phyloP scores from a whole-genome alignment of 1,139 yeast species.

The Geotrichum restrictum region DNA sequence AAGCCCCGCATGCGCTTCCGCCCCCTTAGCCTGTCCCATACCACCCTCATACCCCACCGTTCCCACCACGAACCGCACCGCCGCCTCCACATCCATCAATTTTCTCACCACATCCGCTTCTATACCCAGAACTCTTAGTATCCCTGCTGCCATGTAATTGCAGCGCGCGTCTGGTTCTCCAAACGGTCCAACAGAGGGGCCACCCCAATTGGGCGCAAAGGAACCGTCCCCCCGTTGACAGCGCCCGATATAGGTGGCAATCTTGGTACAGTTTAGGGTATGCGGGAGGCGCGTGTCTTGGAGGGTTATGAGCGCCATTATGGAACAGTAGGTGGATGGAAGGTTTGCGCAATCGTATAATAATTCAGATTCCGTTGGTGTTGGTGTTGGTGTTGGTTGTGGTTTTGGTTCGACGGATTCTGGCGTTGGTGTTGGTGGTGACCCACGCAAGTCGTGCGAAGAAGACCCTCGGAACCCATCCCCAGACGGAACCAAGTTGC shows the following conservation, averaged over 20 bases:
- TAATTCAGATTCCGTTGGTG: too few species aligned
- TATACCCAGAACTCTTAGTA: slow-evolving; percentile 52
- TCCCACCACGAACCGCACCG: slow-evolving; percentile 22
- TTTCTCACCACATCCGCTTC: slow-evolving; percentile 25
- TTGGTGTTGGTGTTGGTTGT: too few species aligned
- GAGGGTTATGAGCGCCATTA: slow-evolving; percentile 45
- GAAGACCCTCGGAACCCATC: slow-evolving; percentile 56
- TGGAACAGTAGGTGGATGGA: slow-evolving; percentile 55
- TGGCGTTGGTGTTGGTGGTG: too few species aligned
- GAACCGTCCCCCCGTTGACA: slow-evolving; percentile 61
- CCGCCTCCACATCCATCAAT: slow-evolving; percentile 19
- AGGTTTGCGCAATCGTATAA: slow-evolving; percentile 63
- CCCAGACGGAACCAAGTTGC: slow-evolving; percentile 43
- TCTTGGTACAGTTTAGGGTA: slow-evolving; percentile 44
- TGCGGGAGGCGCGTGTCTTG: slow-evolving; percentile 41
- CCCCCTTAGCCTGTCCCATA: slow-evolving; percentile 45
- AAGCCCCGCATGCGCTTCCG: slow-evolving; percentile 84
- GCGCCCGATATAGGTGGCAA: slow-evolving; percentile 48
- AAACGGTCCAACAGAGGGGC: slow-evolving; percentile 39
- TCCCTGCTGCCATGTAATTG: slow-evolving; percentile 68
- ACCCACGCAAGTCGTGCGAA: slow-evolving; percentile 41
- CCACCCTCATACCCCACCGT: slow-evolving; percentile 59
- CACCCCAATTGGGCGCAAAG: slow-evolving; percentile 49
- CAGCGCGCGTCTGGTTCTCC: slow-evolving; percentile 74
- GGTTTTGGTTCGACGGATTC: too few species aligned